Evolutionary conservation across 257 asterid species (phyloP).

Genomic region (Agastache rugosa): DNA sequence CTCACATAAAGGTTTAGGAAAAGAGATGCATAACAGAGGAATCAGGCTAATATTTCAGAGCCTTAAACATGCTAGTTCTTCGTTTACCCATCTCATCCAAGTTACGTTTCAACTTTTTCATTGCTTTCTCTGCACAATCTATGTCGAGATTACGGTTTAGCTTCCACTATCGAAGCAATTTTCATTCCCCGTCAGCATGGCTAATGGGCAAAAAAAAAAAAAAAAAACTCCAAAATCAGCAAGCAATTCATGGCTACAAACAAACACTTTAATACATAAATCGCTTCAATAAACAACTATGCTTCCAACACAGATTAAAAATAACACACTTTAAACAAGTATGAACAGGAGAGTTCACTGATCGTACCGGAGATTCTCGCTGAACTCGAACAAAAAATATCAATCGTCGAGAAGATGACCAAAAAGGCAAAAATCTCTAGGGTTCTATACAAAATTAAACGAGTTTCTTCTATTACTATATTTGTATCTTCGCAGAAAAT

Average conservation of each 20-base stretch:
- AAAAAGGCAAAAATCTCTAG: background rate
- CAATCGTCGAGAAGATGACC: background rate
- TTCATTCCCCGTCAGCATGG: slow-evolving; percentile 2
- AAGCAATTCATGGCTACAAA: background rate
- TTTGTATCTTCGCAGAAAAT: background rate
- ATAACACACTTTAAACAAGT: background rate
- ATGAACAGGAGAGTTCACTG: background rate
- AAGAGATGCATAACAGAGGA: background rate
- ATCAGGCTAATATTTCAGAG: background rate
- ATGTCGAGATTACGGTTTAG: background rate
- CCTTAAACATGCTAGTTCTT: background rate
- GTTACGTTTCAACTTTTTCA: background rate
- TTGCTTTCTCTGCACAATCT: background rate
- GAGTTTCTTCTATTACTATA: background rate
- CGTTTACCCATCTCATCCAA: background rate
- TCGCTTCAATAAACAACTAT: background rate
- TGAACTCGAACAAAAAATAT: background rate
- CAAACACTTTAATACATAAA: background rate
- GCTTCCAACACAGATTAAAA: background rate
- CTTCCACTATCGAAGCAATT: background rate
- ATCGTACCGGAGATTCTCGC: slow-evolving; percentile 1
- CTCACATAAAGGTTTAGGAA: background rate
- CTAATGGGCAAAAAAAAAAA: background rate
- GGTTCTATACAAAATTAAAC: slow-evolving; percentile 1
- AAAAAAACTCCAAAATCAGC: slow-evolving; percentile 6